Evolutionary conservation across 805 yeast genomes (phyloP).

Genomic region (Saccharomyces paradoxus): DNA sequence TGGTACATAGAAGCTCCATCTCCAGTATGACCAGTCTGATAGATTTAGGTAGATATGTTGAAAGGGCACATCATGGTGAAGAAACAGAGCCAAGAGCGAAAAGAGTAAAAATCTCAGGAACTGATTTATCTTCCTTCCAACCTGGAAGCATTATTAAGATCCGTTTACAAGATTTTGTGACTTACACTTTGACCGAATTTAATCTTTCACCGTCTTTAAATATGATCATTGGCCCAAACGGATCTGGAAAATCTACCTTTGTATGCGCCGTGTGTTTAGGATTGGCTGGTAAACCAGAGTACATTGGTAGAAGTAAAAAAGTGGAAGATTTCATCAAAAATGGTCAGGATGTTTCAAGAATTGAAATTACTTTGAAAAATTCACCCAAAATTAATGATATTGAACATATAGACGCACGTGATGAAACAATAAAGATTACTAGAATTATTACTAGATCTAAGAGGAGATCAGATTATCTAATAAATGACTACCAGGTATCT

Average conservation of each 20-base stretch:
- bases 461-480: conserved; percentile 43
- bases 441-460: conserved; percentile 38
- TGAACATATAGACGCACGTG: conserved; percentile 18
- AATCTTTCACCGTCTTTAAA: conserved; percentile 74
- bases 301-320: conserved; percentile 60
- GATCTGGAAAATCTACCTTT: conserved; percentile 89
- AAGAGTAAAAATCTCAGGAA: conserved; percentile 8
- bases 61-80: background rate
- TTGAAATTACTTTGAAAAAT: conserved; percentile 32
- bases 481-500: conserved; percentile 35
- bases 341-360: conserved; percentile 37
- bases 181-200: conserved; percentile 63
- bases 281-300: conserved; percentile 67
- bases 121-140: conserved; percentile 27
- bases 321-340: conserved; percentile 63
- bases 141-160: conserved; percentile 46
- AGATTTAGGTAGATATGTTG: background rate
- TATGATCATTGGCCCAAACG: conserved; percentile 93
- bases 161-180: conserved; percentile 57
- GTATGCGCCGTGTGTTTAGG: conserved; percentile 91
- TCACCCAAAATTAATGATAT: conserved; percentile 16
- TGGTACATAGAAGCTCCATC: background rate
- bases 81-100: conserved; percentile 3
- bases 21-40: background rate
- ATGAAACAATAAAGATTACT: conserved; percentile 32